phyloP scores from a whole-genome alignment of 345 rosid species.

The Durio zibethinus region DNA sequence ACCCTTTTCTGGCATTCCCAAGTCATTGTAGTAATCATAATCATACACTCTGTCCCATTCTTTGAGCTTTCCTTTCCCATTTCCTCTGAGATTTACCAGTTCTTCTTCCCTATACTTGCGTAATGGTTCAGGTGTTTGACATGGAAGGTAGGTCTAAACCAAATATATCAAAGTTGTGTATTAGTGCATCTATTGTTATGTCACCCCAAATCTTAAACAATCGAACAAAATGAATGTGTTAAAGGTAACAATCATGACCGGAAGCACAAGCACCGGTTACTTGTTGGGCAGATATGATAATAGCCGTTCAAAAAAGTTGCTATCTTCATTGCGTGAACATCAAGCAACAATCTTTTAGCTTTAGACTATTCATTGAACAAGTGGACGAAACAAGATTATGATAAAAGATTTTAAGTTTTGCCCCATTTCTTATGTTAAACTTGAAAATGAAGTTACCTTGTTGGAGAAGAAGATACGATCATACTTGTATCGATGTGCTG shows the following conservation, averaged over 20 bases:
- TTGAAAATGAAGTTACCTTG: conserved; percentile 49
- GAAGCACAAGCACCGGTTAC: neutral
- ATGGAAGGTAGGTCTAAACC: conserved; percentile 74
- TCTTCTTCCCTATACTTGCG: conserved; percentile 65
- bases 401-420: neutral
- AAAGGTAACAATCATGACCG: neutral
- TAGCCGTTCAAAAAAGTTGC: neutral
- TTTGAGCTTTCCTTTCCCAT: conserved; percentile 51
- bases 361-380: neutral
- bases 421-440: neutral
- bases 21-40: conserved; percentile 79
- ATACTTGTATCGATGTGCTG: conserved; percentile 55
- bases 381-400: neutral
- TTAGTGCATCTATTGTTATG: conserved; percentile 1
- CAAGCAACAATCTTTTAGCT: neutral
- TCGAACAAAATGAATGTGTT: neutral
- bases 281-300: neutral
- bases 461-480: conserved; percentile 83
- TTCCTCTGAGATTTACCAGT: conserved; percentile 60
- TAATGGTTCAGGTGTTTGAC: conserved; percentile 69
- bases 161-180: neutral
- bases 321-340: neutral
- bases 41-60: conserved; percentile 98
- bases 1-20: conserved; percentile 78
- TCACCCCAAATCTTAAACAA: neutral